Percentiles rank a stretch among this genome's conserved stretches.
phyloP scores from a whole-genome alignment of 2,329 filamentous ascomycete species.

The Penicillium aurantiogriseum region DNA sequence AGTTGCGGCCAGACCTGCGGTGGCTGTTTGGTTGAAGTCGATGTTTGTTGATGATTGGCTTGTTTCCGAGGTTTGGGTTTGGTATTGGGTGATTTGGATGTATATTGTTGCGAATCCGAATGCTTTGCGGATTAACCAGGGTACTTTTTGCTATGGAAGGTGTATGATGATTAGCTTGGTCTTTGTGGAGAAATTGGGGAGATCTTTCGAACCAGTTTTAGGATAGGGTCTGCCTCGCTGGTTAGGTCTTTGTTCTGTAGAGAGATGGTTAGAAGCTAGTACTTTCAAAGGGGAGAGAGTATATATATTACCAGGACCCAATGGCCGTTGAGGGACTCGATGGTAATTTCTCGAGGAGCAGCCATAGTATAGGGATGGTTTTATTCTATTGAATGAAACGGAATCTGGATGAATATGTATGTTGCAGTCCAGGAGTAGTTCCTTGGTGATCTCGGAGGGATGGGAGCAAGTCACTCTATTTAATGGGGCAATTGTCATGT shows the following conservation, averaged over 20 bases:
- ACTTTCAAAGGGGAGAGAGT: too few relatives aligned
- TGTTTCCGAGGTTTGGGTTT: not conserved
- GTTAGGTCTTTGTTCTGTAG: conserved; percentile 3
- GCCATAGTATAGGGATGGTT: not conserved
- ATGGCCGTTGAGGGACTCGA: not conserved
- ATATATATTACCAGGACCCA: not conserved
- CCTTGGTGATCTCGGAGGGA: not conserved
- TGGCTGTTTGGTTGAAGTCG: not conserved
- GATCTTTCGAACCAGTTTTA: not conserved
- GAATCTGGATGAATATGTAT: not conserved
- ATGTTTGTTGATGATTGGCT: not conserved
- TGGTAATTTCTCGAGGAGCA: not conserved
- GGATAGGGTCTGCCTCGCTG: not conserved
- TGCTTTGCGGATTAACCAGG: conserved; percentile 5
- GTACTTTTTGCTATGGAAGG: not conserved
- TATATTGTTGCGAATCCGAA: conserved; percentile 3
- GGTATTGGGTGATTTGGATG: not conserved
- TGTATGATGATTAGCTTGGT: not conserved
- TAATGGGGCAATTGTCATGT: not conserved
- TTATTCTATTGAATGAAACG: not conserved
- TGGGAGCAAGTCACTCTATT: not conserved
- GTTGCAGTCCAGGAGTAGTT: not conserved
- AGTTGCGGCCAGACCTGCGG: not conserved
- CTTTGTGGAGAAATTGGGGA: not conserved
- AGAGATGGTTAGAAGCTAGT: not conserved